phyloP scores from a whole-genome alignment of 2,329 filamentous ascomycete species.

The Calonectria crousiana region DNA sequence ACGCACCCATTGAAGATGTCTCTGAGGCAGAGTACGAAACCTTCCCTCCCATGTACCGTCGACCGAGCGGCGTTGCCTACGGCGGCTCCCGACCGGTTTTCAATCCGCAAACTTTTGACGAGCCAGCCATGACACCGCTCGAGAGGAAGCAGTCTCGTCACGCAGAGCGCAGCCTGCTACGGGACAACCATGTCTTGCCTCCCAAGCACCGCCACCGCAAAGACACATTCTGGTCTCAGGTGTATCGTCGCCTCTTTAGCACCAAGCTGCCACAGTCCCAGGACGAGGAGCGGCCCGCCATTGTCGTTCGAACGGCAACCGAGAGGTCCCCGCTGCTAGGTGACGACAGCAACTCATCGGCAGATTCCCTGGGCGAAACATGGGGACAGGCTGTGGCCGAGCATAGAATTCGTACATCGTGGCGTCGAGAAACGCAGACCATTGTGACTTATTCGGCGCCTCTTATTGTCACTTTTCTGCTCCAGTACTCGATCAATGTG shows the following conservation, averaged over 20 bases:
- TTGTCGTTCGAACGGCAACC: slow-evolving; percentile 50
- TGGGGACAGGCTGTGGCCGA: slow-evolving; percentile 89
- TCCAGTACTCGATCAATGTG: slow-evolving; percentile 89
- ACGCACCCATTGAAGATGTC: slow-evolving; percentile 47
- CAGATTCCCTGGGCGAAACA: slow-evolving; percentile 74
- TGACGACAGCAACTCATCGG: slow-evolving; percentile 55
- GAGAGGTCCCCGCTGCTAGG: slow-evolving; percentile 58
- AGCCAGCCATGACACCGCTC: slow-evolving; percentile 63
- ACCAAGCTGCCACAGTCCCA: slow-evolving; percentile 59
- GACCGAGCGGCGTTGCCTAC: slow-evolving; percentile 81
- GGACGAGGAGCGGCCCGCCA: slow-evolving; percentile 55
- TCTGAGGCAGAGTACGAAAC: slow-evolving; percentile 52
- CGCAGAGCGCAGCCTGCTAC: slow-evolving; percentile 71
- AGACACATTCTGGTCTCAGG: slow-evolving; percentile 51
- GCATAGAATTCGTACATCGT: slow-evolving; percentile 88
- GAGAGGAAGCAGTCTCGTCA: slow-evolving; percentile 69
- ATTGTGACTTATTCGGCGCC: slow-evolving; percentile 78
- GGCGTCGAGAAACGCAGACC: slow-evolving; percentile 89
- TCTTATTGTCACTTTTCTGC: slow-evolving; percentile 77
- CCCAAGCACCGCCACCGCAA: slow-evolving; percentile 63
- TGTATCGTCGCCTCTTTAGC: slow-evolving; percentile 66
- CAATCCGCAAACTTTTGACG: slow-evolving; percentile 64
- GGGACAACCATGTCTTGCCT: slow-evolving; percentile 75
- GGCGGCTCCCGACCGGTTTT: slow-evolving; percentile 79
- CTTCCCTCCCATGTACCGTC: slow-evolving; percentile 73